A percentile compares a stretch with the other conserved stretches of the same genome.
Conservation (phyloP, 2,329 filamentous ascomycete genomes). For the Paecilomyces dactylethromorphus region DNA sequence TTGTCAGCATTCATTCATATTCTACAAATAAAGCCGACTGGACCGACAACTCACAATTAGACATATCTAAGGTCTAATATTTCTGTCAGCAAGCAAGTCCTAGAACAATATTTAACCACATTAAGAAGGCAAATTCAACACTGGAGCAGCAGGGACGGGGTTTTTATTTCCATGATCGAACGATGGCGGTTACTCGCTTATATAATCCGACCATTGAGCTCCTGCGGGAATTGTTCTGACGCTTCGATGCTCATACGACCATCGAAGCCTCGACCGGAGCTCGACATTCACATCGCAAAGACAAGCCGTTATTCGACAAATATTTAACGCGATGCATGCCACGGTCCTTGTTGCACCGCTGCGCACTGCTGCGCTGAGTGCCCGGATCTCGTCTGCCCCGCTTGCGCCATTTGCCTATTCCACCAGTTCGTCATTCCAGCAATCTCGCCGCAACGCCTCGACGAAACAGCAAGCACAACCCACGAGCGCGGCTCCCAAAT, state of each 20-base stretch:
- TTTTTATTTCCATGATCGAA: not conserved
- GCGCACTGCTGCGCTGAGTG: slow-evolving; percentile 23
- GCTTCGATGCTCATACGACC: not conserved
- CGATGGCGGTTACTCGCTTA: not conserved
- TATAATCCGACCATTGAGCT: not conserved
- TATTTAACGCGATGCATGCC: slow-evolving; percentile 16
- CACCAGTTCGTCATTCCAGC: slow-evolving; percentile 3
- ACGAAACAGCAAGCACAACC: slow-evolving; percentile 10
- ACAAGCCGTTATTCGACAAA: not conserved
- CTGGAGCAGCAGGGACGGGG: not conserved
- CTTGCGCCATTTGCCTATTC: slow-evolving; percentile 16
- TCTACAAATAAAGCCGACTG: no score
- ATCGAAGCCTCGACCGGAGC: not conserved
- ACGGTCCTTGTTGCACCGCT: slow-evolving; percentile 23
- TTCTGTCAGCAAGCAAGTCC: no score
- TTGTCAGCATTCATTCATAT: no score
- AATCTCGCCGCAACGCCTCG: slow-evolving; percentile 6
- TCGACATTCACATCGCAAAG: not conserved
- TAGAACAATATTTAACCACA: no score
- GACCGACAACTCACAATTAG: no score
- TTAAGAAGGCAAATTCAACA: no score
- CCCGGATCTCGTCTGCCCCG: slow-evolving; percentile 18
- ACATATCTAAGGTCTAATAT: no score
- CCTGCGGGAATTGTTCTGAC: not conserved
- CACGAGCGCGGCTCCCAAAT: slow-evolving; percentile 15